Base-by-base conservation (phyloP, 2,329 filamentous ascomycete species). In the Didymella pomorum region DNA sequence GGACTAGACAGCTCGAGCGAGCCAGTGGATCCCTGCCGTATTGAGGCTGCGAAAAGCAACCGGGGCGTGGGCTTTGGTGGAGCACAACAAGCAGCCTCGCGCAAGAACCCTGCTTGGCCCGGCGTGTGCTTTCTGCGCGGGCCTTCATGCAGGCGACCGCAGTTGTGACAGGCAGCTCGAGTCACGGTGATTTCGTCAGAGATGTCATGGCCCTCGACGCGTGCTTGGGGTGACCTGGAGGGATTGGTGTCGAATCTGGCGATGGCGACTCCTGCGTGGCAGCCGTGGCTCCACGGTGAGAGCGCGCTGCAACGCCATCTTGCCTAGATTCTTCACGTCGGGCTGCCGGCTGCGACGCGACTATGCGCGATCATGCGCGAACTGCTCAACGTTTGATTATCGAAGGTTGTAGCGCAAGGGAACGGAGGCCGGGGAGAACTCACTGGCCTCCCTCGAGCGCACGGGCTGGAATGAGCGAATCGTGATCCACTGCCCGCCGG, bases 401-500 rank as follows among this genome's bases (percentile, higher is more conserved):
- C 26, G 31, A 28, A 48, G 52, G 48, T 37, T 41, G 39, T 53
- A 29, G 58, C 52, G 58, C 58, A 60, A 53, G 53, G 47, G 52
- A 21, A 39, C 37, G 16, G 26, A 42, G 44, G 62, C 66, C 64
- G 64, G 64, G 60, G 61, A 55, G 29, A 60, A 54, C 14, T 47
- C 55, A 61, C 46, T 61, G 63, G 64, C 54, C 55, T 53, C 62
- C 57, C 54, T 58, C 33, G n/a, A 28, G 60, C 41, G 61, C 59
- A 65, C 67, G 65, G 66, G 45, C 66, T 51, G 55, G 51, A 29
- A 52, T 44, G 60, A 60, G 60, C 70, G 67, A 69, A 68, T 69
- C 56, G 67, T 50, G 49, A 49, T 31, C 37, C 26, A 39, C 29
- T 54, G 45, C 46, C 61, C 58, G 39, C 47, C 31, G 16, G 58